Conservation (phyloP, 495 filamentous ascomycete species). For the Hyphodiscus hymeniophilus region DNA sequence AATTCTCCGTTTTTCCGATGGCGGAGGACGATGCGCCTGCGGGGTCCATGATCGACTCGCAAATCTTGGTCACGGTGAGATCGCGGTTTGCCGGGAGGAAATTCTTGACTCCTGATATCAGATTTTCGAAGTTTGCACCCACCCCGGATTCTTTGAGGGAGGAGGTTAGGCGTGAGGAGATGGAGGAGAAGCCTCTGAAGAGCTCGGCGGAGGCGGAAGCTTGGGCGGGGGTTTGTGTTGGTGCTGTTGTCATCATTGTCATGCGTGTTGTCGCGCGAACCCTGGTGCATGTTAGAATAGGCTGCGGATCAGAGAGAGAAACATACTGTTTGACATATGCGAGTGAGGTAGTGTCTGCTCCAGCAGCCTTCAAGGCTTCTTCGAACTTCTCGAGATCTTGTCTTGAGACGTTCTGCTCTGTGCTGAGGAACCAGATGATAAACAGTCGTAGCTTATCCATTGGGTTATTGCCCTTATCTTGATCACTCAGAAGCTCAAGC, state of each 20-base stretch:
- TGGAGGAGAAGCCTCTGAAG: conserved; percentile 80
- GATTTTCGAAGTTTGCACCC: conserved; percentile 83
- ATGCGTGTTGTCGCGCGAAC: conserved; percentile 94
- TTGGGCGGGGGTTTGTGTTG: conserved; percentile 55
- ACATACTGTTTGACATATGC: conserved; percentile 76
- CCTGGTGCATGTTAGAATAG: conserved; percentile 38
- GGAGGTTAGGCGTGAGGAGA: conserved; percentile 86
- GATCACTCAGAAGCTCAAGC: conserved; percentile 75
- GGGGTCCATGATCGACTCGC: conserved; percentile 97
- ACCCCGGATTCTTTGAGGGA: conserved; percentile 83
- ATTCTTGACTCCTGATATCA: conserved; percentile 98
- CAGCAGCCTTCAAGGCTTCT: conserved; percentile 68
- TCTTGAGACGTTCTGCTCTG: conserved; percentile 77
- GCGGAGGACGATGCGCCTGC: conserved; percentile 79
- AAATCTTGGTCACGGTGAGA: conserved; percentile 93
- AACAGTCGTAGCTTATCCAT: conserved; percentile 87
- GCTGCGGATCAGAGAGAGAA: neutral
- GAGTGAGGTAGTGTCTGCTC: conserved; percentile 65
- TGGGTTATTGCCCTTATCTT: conserved; percentile 72
- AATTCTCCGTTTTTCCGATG: conserved; percentile 93
- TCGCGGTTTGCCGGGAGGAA: conserved; percentile 94
- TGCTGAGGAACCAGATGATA: conserved; percentile 96
- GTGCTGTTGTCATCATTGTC: conserved; percentile 93
- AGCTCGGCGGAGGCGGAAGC: conserved; percentile 55
- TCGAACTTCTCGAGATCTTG: conserved; percentile 82